Percentiles rank a stretch among this genome's conserved stretches.
Evolutionary conservation across 2,329 filamentous ascomycete species (phyloP).

Genomic region (Trichoderma sp.): DNA sequence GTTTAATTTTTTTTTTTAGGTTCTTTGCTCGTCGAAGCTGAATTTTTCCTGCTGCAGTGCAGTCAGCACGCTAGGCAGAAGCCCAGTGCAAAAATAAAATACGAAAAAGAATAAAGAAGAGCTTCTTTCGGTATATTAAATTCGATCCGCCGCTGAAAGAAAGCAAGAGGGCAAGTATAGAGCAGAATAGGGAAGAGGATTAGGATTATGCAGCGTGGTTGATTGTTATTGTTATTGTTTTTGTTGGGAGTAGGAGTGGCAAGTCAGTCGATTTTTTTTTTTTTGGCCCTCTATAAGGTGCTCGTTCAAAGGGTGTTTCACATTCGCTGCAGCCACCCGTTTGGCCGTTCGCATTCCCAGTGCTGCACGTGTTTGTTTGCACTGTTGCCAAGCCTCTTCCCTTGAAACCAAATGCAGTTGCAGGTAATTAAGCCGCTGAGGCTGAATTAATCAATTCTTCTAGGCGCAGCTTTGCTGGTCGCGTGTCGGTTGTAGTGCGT

Average conservation of each 20-base stretch:
- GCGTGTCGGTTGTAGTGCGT: neutral
- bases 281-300: neutral
- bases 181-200: neutral
- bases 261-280: neutral
- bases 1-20: neutral
- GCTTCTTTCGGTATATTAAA: neutral
- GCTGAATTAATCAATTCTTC: neutral
- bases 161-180: neutral
- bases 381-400: neutral
- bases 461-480: neutral
- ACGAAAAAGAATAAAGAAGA: neutral
- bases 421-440: neutral
- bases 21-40: neutral
- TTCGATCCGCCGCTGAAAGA: neutral
- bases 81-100: neutral
- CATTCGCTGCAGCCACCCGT: constrained; percentile 1
- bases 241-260: neutral
- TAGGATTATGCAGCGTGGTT: neutral
- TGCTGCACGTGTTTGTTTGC: constrained; percentile 1
- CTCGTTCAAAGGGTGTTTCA: neutral
- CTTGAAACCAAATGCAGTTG: neutral
- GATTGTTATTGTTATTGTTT: neutral
- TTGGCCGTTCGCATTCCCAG: neutral
- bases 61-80: neutral
- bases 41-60: neutral